Evolutionary conservation across 345 rosid species (phyloP), one percentile per base, ranked within the genome.

Genomic region (Theobroma cacao): DNA sequence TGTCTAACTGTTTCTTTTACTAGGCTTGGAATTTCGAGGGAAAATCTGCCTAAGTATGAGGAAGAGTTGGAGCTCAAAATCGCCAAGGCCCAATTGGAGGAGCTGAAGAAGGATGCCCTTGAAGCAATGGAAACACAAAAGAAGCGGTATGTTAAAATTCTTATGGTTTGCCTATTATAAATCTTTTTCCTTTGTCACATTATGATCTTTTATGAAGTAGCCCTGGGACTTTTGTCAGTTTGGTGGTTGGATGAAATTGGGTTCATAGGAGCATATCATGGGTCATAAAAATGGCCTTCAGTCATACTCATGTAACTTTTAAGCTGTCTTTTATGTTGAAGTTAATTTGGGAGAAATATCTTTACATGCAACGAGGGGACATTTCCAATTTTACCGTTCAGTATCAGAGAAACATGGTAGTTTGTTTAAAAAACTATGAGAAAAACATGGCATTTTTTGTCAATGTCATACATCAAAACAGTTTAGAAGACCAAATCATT

Each of bases 41-140:
- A 91, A 86, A 96, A 94, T 81, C 91, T 97, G 33, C 98, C 99
- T 1, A 97, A 94, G 82, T 93, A 92, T 68, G 98, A 93, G 82
- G 98, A 94, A 75, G 78, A 89, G 50, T 69, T 93, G 76, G 99
- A 97, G 79, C 89, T 83, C 40, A 92, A 89, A 89, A 85, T 94
- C 71, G 91, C 99, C 56, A 91, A 50, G 58, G 74, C 97, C 62
- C 97, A 94, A 69, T 66, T 97, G 82, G 96, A 88, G 84, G 98
- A 97, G 71, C 86, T 94, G 83, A 94, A 93, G 89, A 91, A 94
- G 80, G 94, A 93, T 74, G 97, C 98, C 55, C 48, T 89, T 67
- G 99, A 97, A 81, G 98, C 93, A 30, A 94, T 97, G 98, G 74
- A 93, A 83, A 83, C 98, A 68, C 98, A 94, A 83, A 89, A 86